Percentiles rank a stretch among this genome's conserved stretches.
phyloP scores from a whole-genome alignment of 331 rosid species.

The Ulmus americana region DNA sequence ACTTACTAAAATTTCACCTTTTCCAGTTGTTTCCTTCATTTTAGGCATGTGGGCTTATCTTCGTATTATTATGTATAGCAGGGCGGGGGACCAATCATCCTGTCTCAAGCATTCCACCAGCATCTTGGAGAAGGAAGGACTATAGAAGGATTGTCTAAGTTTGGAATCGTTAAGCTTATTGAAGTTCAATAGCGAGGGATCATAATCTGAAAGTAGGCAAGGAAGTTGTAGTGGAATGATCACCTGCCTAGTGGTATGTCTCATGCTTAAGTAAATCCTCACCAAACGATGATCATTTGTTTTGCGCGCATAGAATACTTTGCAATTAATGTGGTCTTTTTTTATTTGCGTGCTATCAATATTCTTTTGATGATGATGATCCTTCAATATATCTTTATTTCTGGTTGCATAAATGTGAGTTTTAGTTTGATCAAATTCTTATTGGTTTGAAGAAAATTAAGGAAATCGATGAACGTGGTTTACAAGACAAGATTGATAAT shows the following conservation, averaged over 20 bases:
- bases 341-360: slow-evolving; percentile 39
- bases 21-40: neutral
- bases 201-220: slow-evolving; percentile 31
- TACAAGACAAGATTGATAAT: too few relatives aligned
- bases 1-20: slow-evolving; percentile 25
- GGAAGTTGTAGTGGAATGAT: slow-evolving; percentile 32
- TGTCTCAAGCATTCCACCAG: slow-evolving; percentile 65
- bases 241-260: slow-evolving; percentile 38
- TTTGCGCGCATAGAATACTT: slow-evolving; percentile 54
- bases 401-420: slow-evolving; percentile 2
- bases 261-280: slow-evolving; percentile 13
- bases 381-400: slow-evolving; percentile 12
- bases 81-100: slow-evolving; percentile 82
- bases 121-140: slow-evolving; percentile 84
- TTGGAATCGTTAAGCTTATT: slow-evolving; percentile 24
- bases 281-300: slow-evolving; percentile 38
- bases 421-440: neutral
- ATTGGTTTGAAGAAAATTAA: too few relatives aligned
- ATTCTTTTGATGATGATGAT: slow-evolving; percentile 32
- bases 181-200: slow-evolving; percentile 20
- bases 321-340: slow-evolving; percentile 30
- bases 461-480: too few relatives aligned
- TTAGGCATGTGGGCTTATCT: slow-evolving; percentile 15
- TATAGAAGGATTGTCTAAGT: slow-evolving; percentile 65
- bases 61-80: slow-evolving; percentile 35